Evolutionary conservation across 208 protist species (phyloP), one percentile per base, ranked within the genome.

Genomic region (Borovskyia barvae): DNA sequence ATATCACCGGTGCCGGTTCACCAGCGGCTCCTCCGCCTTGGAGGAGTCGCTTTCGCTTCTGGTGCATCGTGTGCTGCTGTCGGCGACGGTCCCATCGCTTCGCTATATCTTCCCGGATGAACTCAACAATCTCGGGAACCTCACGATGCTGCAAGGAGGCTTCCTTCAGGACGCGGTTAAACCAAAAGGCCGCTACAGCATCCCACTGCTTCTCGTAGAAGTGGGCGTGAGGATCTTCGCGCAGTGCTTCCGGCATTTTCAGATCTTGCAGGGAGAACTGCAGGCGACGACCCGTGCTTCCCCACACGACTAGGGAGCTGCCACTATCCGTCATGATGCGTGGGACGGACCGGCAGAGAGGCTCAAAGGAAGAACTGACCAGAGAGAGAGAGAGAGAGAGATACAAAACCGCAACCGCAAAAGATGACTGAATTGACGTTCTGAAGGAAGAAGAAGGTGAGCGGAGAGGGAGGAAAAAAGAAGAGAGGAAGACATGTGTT

Each of bases 181-280:
- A 84, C 81, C 82, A 93, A 53, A 87, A 86, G 22, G 70, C 58
- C 1, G 80, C 66, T 17, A 93, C 80, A 1, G 75, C 17, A 24
- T 81, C 77, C 83, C 87, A 93, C 55, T 93, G 87, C 65, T 89
- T 90, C 54, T 75, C 75, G 58, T 83, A 90, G 53, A 93, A 93
- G 51, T 75, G 63, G 20, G 46, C 35, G 55, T 93, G 79, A 1
- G 72, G 66, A n/a, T 55, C 17, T 6, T 68, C 45, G 9, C 70
- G 71, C n/a, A 93, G 42, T 20, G 28, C 30, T 26, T 81, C 75
- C 3, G 87, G 87, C 74, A 93, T 89, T 46, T 58, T 60, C 11
- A 93, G 54, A 37, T 93, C 87, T 35, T 89, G 57, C 19, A 67
- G 62, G 14, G 78, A 82, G 40, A 93, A 89, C 39, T 86, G 80